phyloP scores from a whole-genome alignment of 495 filamentous ascomycete species.

The Glarea lozoyensis region DNA sequence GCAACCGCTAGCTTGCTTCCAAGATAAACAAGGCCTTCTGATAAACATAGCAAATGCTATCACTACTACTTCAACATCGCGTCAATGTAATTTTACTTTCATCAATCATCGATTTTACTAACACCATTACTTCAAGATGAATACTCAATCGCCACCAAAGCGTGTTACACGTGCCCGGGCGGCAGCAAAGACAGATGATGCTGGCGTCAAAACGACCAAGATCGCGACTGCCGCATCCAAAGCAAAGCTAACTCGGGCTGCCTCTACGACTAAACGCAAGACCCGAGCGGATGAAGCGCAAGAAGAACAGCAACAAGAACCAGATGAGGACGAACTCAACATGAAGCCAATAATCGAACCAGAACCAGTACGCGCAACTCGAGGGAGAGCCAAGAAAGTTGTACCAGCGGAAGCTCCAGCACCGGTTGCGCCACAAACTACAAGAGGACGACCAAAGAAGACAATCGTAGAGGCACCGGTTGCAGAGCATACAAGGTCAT shows the following conservation, averaged over 20 bases:
- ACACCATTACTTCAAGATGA: constrained; percentile 24
- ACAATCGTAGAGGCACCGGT: constrained; percentile 7
- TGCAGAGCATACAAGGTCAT: constrained; percentile 22
- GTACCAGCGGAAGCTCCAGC: constrained; percentile 17
- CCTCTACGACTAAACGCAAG: constrained; percentile 35
- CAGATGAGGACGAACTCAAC: constrained; percentile 30
- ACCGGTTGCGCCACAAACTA: constrained; percentile 22
- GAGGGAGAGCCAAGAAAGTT: constrained; percentile 37
- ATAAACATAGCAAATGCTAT: too few species aligned
- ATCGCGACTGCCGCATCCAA: constrained; percentile 29
- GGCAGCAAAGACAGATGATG: constrained; percentile 33
- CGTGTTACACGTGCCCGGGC: constrained; percentile 51
- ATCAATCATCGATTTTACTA: not conserved
- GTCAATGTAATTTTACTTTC: not conserved
- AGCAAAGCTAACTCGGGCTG: constrained; percentile 27
- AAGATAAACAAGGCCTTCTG: too few species aligned
- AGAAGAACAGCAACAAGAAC: constrained; percentile 29
- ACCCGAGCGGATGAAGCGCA: constrained; percentile 33
- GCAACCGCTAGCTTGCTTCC: too few species aligned
- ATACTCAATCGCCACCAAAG: constrained; percentile 44
- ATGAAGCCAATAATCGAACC: too few species aligned
- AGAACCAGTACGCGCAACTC: constrained; percentile 21
- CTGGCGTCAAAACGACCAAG: constrained; percentile 22
- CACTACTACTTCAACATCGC: too few species aligned
- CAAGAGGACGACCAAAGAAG: constrained; percentile 29